Base-by-base conservation (phyloP, 2,329 filamentous ascomycete species). In the Colletotrichum sp. region DNA sequence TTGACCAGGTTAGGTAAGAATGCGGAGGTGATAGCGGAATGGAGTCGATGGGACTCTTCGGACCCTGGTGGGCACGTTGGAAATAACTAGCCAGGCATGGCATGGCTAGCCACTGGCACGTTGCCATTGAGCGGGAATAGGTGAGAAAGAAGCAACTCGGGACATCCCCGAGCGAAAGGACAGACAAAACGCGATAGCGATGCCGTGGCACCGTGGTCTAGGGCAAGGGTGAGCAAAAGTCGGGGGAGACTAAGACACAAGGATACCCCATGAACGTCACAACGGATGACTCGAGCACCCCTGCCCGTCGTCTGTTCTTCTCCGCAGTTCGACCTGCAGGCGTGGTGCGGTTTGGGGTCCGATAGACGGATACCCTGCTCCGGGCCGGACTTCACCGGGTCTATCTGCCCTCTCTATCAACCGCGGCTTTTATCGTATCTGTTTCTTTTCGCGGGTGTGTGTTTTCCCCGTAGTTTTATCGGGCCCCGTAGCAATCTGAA, bases 1-100 rank as follows among this genome's bases (percentile, higher is more conserved):
- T 68, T 75, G 73, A 63, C 73, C 73, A 34, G 21, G 73, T 68
- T 75, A 39, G 74, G 74, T 65, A 69, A 75, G 74, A 65, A 73
- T 65, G 70, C 64, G 74, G 74, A 75, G 70, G 70, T 64, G 74
- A 73, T 75, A 60, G 43, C 64, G 65, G 68, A 32, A 32, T 30
- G 59, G 68, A 32, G 55, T n/a, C 34, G 36, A 61, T 24, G 68
- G 59, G 34, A 65, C 26, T n/a, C 36, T 70, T 61, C 18, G 28
- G 13, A 52, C 43, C 57, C 26, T 52, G 36, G 26, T 70, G 68
- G 63, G 36, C 36, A 66, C 26, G 63, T 48, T 36, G 59, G 43
- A 14, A 26, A 48, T 32, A 32, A 32, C 18, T 7, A 48, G 48
- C 30, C 43, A 21, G 59, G 59, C 18, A 63, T 68, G 26, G 14